Percentiles rank a stretch among this genome's conserved stretches.
Conservation (phyloP, 225 moss, liverwort and hornwort genomes). For the Thuidium tamariscinum region DNA sequence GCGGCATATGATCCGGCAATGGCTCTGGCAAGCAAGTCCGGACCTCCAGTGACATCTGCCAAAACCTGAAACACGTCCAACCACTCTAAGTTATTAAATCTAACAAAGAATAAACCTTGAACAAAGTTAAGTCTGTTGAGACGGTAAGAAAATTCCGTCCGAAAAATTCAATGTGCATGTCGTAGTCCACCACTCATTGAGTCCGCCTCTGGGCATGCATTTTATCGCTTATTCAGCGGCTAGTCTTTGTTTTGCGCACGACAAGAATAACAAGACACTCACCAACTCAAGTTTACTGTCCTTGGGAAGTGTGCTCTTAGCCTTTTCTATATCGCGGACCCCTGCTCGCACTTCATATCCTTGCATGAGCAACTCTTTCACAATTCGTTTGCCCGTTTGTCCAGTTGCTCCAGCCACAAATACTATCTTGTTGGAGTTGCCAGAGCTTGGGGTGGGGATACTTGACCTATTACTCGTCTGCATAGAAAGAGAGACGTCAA, state of each 20-base stretch:
- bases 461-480: constrained; percentile 20
- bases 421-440: constrained; percentile 37
- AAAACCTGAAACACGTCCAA: constrained; percentile 21
- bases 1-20: constrained; percentile 60
- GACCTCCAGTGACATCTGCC: constrained; percentile 70
- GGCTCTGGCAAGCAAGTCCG: constrained; percentile 51
- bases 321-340: constrained; percentile 61
- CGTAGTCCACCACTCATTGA: not conserved
- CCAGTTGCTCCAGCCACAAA: constrained; percentile 81
- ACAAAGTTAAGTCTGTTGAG: not conserved
- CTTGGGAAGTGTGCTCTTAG: constrained; percentile 47
- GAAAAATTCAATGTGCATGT: not conserved
- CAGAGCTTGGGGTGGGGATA: constrained; percentile 14
- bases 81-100: not conserved
- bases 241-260: not conserved
- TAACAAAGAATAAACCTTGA: not conserved
- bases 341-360: constrained; percentile 75
- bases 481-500: not conserved
- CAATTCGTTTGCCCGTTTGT: constrained; percentile 70
- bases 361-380: constrained; percentile 54
- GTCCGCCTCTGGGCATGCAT: not conserved
- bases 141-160: not conserved
- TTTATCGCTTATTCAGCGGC: not conserved
- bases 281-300: constrained; percentile 51
- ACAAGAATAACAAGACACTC: not conserved